Percentiles rank a stretch among this genome's conserved stretches.
Conservation (phyloP, 805 yeast genomes). For the Lipomyces orientalis region DNA sequence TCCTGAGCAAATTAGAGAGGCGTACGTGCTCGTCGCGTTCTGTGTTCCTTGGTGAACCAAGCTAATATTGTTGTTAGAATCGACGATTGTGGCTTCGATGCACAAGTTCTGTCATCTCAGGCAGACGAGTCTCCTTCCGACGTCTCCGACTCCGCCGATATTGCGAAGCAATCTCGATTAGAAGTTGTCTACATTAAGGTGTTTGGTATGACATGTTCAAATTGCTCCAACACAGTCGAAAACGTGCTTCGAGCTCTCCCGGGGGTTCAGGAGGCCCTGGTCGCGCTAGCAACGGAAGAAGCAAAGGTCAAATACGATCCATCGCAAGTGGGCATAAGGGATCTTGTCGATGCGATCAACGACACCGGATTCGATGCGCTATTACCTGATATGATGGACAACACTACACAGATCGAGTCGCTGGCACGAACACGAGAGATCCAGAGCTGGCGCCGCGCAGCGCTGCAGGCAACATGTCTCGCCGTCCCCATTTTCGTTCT, state of each 20-base stretch:
- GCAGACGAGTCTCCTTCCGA: constrained; percentile 20
- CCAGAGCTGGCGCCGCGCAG: constrained; percentile 66
- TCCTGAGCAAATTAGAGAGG: constrained; percentile 51
- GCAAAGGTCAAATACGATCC: constrained; percentile 62
- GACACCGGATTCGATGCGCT: constrained; percentile 61
- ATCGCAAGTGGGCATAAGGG: constrained; percentile 63
- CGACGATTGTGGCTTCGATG: constrained; percentile 80
- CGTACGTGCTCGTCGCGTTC: constrained; percentile 26
- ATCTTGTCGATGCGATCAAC: constrained; percentile 59
- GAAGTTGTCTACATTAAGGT: constrained; percentile 42
- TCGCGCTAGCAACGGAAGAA: constrained; percentile 60
- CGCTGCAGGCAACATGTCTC: constrained; percentile 56
- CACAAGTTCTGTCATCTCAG: constrained; percentile 43
- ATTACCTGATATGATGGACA: constrained; percentile 53
- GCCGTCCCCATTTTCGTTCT: constrained; percentile 64
- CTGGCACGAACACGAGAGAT: constrained; percentile 75
- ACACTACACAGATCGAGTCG: constrained; percentile 69
- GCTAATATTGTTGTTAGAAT: neutral
- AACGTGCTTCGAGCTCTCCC: constrained; percentile 50
- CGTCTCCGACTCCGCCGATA: constrained; percentile 15
- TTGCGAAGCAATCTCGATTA: constrained; percentile 24
- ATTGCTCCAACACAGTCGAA: constrained; percentile 59
- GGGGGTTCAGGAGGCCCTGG: constrained; percentile 59
- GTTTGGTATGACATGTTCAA: constrained; percentile 67
- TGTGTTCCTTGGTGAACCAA: neutral